A percentile compares a stretch with the other conserved stretches of the same genome.
Evolutionary conservation across 331 rosid species (phyloP).

Genomic region (Malus hybrid): DNA sequence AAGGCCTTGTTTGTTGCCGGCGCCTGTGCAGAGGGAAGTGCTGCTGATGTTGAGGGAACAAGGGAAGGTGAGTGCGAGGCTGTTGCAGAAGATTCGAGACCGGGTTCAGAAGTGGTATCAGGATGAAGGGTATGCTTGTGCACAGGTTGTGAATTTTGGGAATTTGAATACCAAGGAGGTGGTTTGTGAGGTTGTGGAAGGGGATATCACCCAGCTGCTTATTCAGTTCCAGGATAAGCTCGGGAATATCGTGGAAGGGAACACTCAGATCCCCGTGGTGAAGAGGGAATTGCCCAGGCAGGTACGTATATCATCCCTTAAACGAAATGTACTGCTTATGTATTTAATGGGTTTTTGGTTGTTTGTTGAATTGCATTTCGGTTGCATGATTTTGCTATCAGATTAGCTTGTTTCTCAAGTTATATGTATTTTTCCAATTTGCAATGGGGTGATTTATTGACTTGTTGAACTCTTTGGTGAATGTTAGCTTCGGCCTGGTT

Average conservation of each 20-base stretch:
- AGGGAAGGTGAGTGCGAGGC: constrained; percentile 83
- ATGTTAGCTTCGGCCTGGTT: constrained; percentile 66
- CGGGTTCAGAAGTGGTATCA: constrained; percentile 94
- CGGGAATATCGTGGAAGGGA: constrained; percentile 88
- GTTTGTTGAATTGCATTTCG: background rate
- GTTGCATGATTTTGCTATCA: background rate
- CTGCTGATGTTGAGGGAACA: constrained; percentile 56
- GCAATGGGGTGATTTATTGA: background rate
- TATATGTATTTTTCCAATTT: background rate
- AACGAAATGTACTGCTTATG: background rate
- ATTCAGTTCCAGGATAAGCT: constrained; percentile 93
- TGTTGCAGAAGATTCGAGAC: constrained; percentile 85
- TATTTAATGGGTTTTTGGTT: background rate
- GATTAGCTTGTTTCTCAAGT: background rate
- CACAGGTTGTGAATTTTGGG: constrained; percentile 97
- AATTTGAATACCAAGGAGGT: constrained; percentile 90
- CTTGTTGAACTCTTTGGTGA: constrained; percentile 9
- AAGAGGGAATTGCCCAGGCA: constrained; percentile 77
- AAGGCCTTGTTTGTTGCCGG: constrained; percentile 67
- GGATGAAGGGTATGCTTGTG: constrained; percentile 95
- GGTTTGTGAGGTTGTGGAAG: constrained; percentile 97
- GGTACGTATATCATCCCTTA: constrained; percentile 30
- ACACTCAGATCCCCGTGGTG: constrained; percentile 67
- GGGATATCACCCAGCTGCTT: constrained; percentile 73
- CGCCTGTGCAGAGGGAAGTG: constrained; percentile 53